phyloP scores from a whole-genome alignment of 2,329 filamentous ascomycete species.

The Aspergillus jensenii region DNA sequence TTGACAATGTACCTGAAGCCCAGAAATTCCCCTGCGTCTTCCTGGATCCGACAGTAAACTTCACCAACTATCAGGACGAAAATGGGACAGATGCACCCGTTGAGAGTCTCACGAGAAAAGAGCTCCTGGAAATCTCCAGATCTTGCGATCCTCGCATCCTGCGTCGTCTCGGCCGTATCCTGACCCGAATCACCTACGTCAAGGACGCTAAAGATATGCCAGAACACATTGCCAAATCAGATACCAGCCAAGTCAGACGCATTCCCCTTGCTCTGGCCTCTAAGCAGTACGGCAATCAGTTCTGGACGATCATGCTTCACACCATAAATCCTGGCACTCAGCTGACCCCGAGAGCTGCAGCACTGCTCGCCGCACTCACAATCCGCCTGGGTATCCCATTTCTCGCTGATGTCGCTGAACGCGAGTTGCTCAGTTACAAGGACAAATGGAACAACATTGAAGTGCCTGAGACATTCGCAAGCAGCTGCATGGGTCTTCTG shows the following conservation, averaged over 20 bases:
- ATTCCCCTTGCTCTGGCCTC: slow-evolving; percentile 48
- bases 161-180: slow-evolving; percentile 47
- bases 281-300: slow-evolving; percentile 36
- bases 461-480: slow-evolving; percentile 52
- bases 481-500: slow-evolving; percentile 47
- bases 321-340: slow-evolving; percentile 51
- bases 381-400: slow-evolving; percentile 50
- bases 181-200: slow-evolving; percentile 50
- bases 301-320: slow-evolving; percentile 53
- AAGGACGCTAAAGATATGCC: slow-evolving; percentile 43
- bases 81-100: neutral
- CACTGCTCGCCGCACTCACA: slow-evolving; percentile 49
- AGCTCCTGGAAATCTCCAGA: slow-evolving; percentile 53
- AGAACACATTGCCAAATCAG: slow-evolving; percentile 37
- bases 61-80: slow-evolving; percentile 19
- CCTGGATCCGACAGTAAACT: slow-evolving; percentile 50
- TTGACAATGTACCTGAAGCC: slow-evolving; percentile 39
- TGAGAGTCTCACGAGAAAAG: slow-evolving; percentile 24
- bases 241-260: slow-evolving; percentile 35
- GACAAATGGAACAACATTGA: slow-evolving; percentile 50
- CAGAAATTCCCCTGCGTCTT: slow-evolving; percentile 51
- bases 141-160: slow-evolving; percentile 53
- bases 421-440: slow-evolving; percentile 44
- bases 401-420: slow-evolving; percentile 42
- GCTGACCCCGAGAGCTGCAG: slow-evolving; percentile 46